Base-by-base conservation (phyloP, 257 asterid genomes). In the Primulina tabacum region DNA sequence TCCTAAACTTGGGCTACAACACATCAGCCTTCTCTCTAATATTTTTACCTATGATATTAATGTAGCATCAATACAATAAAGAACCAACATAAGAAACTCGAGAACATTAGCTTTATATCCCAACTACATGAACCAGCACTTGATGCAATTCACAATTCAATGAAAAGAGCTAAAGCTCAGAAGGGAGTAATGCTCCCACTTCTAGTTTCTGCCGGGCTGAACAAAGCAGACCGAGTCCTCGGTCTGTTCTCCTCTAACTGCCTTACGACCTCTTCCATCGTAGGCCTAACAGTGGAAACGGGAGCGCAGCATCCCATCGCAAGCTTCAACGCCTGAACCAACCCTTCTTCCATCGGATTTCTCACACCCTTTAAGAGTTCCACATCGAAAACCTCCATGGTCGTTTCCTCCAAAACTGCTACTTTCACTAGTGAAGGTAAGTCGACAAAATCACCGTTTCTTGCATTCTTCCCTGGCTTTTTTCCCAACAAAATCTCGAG, bases 221-320 rank as follows among this genome's bases (percentile, higher is more conserved):
- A 91, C 87, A 89, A 71, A 21, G 97, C 99, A 20, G 97, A 89
- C 85, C 96, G 77, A 71, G 88, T 94, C 76, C 97, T 85, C n/a
- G 99, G 99, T 57, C 97, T 77, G 72, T 88, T 91, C 88, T 94
- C 99, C 83, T 94, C 98, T 73, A 94, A 78, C 82, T 94, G 99
- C 84, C 96, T 78, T 60, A 89, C 92, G 1, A 91, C 97, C 78
- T 91, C 99, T 1, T 89, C 97, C 99, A 94, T 94, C 3, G 89
- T 75, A 6, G 99, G 99, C 76, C 99, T 79, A 34, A 88, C 95
- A 0, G 96, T 63, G 6, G 90, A 90, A 57, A 89, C 97, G 0
- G 99, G 99, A 3, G 99, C 96, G 24, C 99, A 91, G 58, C 99
- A 94, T 6, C 99, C 99, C 99, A 94, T 94, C 7, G 97, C 99